These are phyloP conservation scores for Tubosaeta sp. DNA, from an alignment of 768 basidiomycete genomes.

Conservation along the genomic window DNA sequence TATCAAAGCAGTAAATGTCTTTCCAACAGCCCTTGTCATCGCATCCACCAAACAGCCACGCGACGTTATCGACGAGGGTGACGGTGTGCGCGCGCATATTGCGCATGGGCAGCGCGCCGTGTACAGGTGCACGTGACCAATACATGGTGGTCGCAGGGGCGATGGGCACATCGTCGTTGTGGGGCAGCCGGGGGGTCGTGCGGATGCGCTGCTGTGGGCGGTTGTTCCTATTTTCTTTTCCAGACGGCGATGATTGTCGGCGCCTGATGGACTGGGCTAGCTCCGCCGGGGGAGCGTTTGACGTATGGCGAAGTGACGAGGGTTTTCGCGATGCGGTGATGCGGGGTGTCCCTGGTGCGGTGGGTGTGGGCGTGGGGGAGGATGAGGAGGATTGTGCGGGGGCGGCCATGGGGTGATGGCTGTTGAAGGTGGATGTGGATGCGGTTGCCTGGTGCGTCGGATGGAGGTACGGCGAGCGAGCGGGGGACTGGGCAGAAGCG, in stretches of 20 bases:
- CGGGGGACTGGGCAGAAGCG: conserved; percentile 1
- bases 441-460: conserved; percentile 31
- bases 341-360: conserved; percentile 25
- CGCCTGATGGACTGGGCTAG: conserved; percentile 24
- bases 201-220: conserved; percentile 36
- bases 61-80: conserved; percentile 75
- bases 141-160: conserved; percentile 77
- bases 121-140: conserved; percentile 81
- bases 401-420: neutral
- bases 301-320: conserved; percentile 28
- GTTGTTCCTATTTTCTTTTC: conserved; percentile 20
- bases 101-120: conserved; percentile 61
- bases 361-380: conserved; percentile 14
- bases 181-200: conserved; percentile 54
- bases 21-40: conserved; percentile 72
- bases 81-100: conserved; percentile 80
- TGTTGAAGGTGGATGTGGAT: conserved; percentile 36
- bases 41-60: conserved; percentile 89
- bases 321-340: conserved; percentile 26
- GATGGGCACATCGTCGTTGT: conserved; percentile 52
- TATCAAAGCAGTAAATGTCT: conserved; percentile 84
- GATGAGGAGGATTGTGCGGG: neutral
- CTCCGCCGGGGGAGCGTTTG: conserved; percentile 27
- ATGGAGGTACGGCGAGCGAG: conserved; percentile 38
- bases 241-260: conserved; percentile 26